Base-by-base conservation (phyloP, 129 eudicot species). In the Rutidosis leptorrhynchoides region DNA sequence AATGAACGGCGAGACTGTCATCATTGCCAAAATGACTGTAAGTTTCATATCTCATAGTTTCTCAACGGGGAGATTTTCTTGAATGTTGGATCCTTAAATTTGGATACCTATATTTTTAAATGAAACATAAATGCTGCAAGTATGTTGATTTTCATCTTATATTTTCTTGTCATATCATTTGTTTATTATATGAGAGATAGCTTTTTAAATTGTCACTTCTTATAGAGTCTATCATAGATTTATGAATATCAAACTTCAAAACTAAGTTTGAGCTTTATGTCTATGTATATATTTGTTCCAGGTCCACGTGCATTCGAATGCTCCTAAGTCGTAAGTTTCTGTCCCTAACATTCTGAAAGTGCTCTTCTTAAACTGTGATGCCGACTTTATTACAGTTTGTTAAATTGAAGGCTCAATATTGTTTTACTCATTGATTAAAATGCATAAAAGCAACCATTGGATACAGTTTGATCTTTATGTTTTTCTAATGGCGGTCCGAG, bases 11-110 rank as follows among this genome's bases (percentile, higher is more conserved):
- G 90, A 89, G 59, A 81, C 83, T 71, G 88, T 89, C 52, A 72
- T 83, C 37, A 85, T 89, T 40, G 81, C 96, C 69, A 85, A 76
- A 81, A 67, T 89, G 71, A 85, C 85, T 80, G 96, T 85, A 85
- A 35, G 84, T 64, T 23, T 58, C 43, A 56, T 24, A 11, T 1
- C 37, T 35, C 43, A 35, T 1, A 35, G 6, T 1, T 35, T 35
- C 43, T 35, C 43, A 1, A 35, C 4, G 9, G 3, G 43, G 10
- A 5, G 43, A 35, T 35, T 35, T 35, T 1, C 43, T 35, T 35
- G 43, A 35, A 35, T 35, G 43, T 12, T 35, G 43, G 43, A 35
- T 35, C 43, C 9, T 35, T 35, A 35, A 35, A 35, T 1, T 12
- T 35, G 43, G 43, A 35, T 35, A 35, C 3, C 9, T 35, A 35